Evolutionary conservation across 306 rosid genomes (phyloP).

Genomic region (Abrus pulchellus): DNA sequence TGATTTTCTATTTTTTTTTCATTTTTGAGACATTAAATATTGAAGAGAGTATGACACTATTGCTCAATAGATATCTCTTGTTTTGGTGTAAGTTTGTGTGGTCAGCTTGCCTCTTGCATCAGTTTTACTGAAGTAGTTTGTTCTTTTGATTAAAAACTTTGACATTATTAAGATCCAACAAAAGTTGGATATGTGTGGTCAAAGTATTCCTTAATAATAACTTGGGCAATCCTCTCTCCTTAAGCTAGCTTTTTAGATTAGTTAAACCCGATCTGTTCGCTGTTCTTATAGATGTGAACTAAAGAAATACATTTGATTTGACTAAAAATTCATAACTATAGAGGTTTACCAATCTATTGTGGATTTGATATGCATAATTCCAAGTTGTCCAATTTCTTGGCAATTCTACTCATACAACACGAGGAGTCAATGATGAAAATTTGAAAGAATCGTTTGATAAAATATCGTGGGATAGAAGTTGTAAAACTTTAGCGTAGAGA

Average conservation of each 20-base stretch:
- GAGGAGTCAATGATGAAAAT: not conserved
- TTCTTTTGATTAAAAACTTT: not conserved
- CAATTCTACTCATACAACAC: conserved; percentile 2
- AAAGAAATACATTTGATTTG: not conserved
- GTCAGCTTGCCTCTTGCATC: conserved; percentile 3
- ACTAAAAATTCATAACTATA: not conserved
- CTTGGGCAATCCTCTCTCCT: not conserved
- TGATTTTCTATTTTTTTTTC: not conserved
- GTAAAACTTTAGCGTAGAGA: not conserved
- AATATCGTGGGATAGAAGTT: not conserved
- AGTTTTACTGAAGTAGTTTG: not conserved
- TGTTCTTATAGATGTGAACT: not conserved
- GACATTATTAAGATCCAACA: not conserved
- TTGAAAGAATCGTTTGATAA: not conserved
- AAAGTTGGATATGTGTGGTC: not conserved
- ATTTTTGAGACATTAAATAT: conserved; percentile 10
- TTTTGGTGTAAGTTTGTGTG: not conserved
- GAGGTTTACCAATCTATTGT: not conserved
- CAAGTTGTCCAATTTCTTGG: not conserved
- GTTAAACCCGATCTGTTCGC: not conserved
- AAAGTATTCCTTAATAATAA: not conserved
- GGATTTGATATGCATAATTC: not conserved
- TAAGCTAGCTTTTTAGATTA: not conserved
- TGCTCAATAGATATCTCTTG: not conserved
- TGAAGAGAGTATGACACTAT: conserved; percentile 6